These are phyloP conservation scores for Primulina tabacum DNA, from an alignment of 257 asterid genomes.

Conservation along the genomic window DNA sequence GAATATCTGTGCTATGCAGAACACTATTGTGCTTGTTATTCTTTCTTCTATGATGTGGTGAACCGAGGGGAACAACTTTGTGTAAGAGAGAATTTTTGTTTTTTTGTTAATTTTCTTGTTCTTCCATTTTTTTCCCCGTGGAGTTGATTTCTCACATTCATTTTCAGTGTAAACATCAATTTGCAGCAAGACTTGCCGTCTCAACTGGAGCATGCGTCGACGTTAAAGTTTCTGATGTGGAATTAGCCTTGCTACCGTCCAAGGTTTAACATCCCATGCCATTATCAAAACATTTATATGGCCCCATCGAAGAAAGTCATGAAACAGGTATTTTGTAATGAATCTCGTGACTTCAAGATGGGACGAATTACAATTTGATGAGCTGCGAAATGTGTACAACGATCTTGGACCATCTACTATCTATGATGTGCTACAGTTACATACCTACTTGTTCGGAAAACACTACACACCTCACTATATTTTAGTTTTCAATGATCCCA, in stretches of 20 bases:
- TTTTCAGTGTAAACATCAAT: constrained; percentile 88
- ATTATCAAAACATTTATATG: background rate
- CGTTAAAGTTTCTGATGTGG: constrained; percentile 68
- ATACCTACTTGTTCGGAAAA: background rate
- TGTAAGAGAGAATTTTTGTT: constrained; percentile 34
- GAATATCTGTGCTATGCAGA: constrained; percentile 77
- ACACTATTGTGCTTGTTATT: constrained; percentile 79
- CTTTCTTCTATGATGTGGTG: constrained; percentile 86
- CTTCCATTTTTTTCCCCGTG: background rate
- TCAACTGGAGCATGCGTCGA: constrained; percentile 59
- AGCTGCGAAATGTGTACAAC: background rate
- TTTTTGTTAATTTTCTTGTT: background rate
- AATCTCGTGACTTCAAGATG: background rate
- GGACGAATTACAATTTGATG: background rate
- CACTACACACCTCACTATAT: constrained; percentile 12
- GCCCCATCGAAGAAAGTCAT: background rate
- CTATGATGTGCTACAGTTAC: background rate
- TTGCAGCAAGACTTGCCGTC: constrained; percentile 89
- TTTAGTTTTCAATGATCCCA: background rate
- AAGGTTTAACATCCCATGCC: constrained; percentile 3
- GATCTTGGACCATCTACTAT: background rate
- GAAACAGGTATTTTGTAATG: background rate
- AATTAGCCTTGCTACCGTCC: constrained; percentile 64
- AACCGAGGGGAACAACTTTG: constrained; percentile 92
- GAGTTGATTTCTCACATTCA: background rate